Evolutionary conservation across 805 yeast genomes (phyloP), one percentile per base, ranked within the genome.

Genomic region (Sungouiozyma ichnusensis): DNA sequence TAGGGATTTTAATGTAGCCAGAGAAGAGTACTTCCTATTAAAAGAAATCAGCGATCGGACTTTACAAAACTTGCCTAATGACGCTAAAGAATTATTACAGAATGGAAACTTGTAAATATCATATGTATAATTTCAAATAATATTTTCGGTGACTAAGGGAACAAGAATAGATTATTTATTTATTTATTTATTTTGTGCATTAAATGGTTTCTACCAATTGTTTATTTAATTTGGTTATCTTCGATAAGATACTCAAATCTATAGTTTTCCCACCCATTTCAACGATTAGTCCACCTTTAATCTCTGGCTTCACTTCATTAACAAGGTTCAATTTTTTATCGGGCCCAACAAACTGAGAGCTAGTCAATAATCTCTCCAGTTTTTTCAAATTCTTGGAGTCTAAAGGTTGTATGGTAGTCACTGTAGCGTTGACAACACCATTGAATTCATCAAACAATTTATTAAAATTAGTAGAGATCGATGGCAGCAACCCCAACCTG

Each of bases 241-340:
- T 87, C 62, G 84, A 67, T 46, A 88, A 73, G 54, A 92, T 77
- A 46, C 94, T 81, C 65, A 90, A 75, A 70, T 92, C 98, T 57
- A 87, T 95, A 49, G 97, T 88, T 68, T 82, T 85, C 73, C 90
- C 98, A 61, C 90, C 96, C 57, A 92, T 85, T 69, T 88, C 95
- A 47, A 92, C 95, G 54, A 92, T 71, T 65, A 92, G 77, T 58
- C 98, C 98, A 62, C 98, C 98, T 65, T 85, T 74, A 63, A 92
- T 85, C 51, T 83, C 92, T 50, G 95, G 85, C 71, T 86, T 79
- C 49, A 90, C 84, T 51, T 72, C 73, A 74, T 87, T 90, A 54
- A 77, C 69, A 55, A 92, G 71, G 72, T 82, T 81, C 66, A 92
- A 77, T 56, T 90, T 77, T 75, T 88, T 83, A 57, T 85, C 90